Evolutionary conservation across 2,329 filamentous ascomycete species (phyloP), one percentile per base, ranked within the genome.

Genomic region (Tolypocladium endophyticum): DNA sequence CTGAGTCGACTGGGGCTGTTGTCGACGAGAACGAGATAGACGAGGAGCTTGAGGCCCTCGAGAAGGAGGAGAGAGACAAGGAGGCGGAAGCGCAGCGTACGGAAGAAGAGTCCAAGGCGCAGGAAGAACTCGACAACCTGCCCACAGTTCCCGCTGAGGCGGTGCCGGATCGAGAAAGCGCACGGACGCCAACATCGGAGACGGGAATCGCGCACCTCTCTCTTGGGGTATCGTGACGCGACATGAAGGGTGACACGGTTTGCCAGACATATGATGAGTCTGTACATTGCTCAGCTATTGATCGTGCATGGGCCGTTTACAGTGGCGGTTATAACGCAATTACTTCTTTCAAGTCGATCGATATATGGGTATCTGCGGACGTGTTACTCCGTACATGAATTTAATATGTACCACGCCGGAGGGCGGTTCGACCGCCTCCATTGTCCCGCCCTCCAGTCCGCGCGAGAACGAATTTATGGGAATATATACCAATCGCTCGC

Each of bases 11-110:
- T 16, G 76, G 74, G 18, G 70, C 67, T 47, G 72, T 72, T 1
- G 78, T 96, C 38, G 90, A 96, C 71, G 92, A 96, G 69, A 81
- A 70, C 25, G 92, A 95, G 71, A 84, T 97, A 59, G 92, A 97
- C 65, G 89, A 93, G 61, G 93, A 97, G 76, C 80, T 97, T 55
- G 88, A 89, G 65, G 86, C 81, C 4, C 77, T 99, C 76, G 86
- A 92, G 73, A 77, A 71, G 39, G 79, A 84, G 64, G 82, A 85
- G 65, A 74, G 69, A 64, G 77, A 77, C 68, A 81, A 82, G 68
- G 79, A 84, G 60, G 76, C 78, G 61, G 75, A 76, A 61, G 73
- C 72, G 43, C 79, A 82, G 63, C 72, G 71, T 50, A 73, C 70
- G 61, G 75, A 77, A 63, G 76, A 75, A 52, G 67, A 58, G 74